Evolutionary conservation across 805 yeast species (phyloP).

Genomic region (Nematodospora valgi): DNA sequence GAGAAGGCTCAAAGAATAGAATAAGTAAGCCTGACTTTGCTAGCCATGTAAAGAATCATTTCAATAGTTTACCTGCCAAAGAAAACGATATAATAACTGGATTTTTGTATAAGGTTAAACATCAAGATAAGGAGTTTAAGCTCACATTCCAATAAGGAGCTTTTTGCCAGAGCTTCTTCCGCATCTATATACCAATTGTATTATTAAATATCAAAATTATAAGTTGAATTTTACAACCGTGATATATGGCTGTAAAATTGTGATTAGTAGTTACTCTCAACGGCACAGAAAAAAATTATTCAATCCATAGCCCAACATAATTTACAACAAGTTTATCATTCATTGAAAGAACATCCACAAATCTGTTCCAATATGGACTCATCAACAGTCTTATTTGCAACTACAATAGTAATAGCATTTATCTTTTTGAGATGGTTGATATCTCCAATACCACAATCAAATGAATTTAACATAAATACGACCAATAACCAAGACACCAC

Average conservation of each 20-base stretch:
- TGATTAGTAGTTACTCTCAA: no score
- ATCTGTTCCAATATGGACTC: conserved; percentile 39
- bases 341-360: no score
- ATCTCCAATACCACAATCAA: conserved; percentile 50
- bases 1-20: conserved; percentile 28
- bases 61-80: conserved; percentile 52
- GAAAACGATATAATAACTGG: conserved; percentile 87
- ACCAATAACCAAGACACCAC: conserved; percentile 6
- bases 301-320: no score
- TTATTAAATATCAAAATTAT: no score
- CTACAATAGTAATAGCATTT: conserved; percentile 49
- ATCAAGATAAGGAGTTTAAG: conserved; percentile 52
- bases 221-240: no score
- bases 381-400: conserved; percentile 51
- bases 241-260: no score
- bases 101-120: conserved; percentile 80
- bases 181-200: no score
- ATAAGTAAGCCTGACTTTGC: conserved; percentile 61
- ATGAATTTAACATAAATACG: conserved; percentile 10
- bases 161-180: no score
- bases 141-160: conserved; percentile 29
- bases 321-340: not conserved
- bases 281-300: no score
- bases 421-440: conserved; percentile 65
- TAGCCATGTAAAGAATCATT: conserved; percentile 62